phyloP scores from a whole-genome alignment of 768 basidiomycete genomes.

The Pleurotus cornucopiae region DNA sequence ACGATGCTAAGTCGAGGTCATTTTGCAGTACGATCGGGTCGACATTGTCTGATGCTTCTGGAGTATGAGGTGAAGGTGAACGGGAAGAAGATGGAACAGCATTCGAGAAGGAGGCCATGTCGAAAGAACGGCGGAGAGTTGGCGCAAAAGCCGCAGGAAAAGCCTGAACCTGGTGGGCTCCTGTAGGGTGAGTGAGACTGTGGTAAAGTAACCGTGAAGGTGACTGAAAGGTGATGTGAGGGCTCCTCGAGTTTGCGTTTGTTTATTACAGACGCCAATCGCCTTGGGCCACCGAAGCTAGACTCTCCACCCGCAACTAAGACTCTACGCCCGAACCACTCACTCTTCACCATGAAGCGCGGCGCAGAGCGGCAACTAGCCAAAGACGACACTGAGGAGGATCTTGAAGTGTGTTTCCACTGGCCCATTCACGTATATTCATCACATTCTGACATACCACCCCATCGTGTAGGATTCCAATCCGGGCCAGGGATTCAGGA shows the following conservation, averaged over 20 bases:
- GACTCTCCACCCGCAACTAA: too few species aligned
- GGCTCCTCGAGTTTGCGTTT: not conserved
- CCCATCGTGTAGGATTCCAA: slow-evolving; percentile 33
- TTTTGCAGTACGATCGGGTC: slow-evolving; percentile 47
- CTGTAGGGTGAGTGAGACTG: not conserved
- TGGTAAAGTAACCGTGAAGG: too few species aligned
- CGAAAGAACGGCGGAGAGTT: slow-evolving; percentile 2
- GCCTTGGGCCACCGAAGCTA: not conserved
- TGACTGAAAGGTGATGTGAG: not conserved
- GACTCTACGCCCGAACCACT: not conserved
- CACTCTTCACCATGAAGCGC: slow-evolving; percentile 57
- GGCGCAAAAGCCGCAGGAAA: not conserved
- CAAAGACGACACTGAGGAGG: slow-evolving; percentile 49
- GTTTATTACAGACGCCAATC: not conserved
- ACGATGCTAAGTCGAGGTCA: slow-evolving; percentile 47
- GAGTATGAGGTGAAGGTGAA: slow-evolving; percentile 69
- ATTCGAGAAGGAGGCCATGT: slow-evolving; percentile 59
- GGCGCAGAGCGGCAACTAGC: slow-evolving; percentile 68
- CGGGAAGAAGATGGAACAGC: slow-evolving; percentile 52
- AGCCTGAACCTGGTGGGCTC: not conserved
- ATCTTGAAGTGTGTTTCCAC: slow-evolving; percentile 25
- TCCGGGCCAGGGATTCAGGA: slow-evolving; percentile 41
- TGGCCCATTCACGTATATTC: not conserved
- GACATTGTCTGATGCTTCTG: slow-evolving; percentile 55
- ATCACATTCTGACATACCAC: not conserved